These are phyloP conservation scores for Peronospora belbahrii DNA, from an alignment of 352 stramenopile species.

Conservation along the genomic window DNA sequence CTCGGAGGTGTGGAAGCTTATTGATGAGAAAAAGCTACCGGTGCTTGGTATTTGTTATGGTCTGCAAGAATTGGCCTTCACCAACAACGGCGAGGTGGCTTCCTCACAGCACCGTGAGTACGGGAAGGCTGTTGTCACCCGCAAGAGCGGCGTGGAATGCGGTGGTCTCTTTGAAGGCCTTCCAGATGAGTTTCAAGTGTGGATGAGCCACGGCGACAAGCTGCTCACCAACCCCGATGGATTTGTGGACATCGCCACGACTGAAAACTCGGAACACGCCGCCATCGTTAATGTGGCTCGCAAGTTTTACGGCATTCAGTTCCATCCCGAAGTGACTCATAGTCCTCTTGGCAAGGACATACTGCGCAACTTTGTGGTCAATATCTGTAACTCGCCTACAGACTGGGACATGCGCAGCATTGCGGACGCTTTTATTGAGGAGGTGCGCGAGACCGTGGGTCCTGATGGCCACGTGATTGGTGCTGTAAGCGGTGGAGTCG, in stretches of 20 bases:
- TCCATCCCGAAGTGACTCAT: slow-evolving; percentile 96
- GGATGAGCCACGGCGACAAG: slow-evolving; percentile 99
- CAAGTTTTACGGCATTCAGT: slow-evolving; percentile 97
- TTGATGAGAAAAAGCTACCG: slow-evolving; percentile 92
- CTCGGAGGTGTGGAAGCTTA: slow-evolving; percentile 93
- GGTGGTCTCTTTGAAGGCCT: slow-evolving; percentile 86
- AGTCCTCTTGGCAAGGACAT: slow-evolving; percentile 92
- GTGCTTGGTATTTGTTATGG: slow-evolving; percentile 98
- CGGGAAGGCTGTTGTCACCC: slow-evolving; percentile 92
- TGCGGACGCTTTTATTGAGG: slow-evolving; percentile 81
- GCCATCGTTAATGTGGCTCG: slow-evolving; percentile 92
- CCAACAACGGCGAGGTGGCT: slow-evolving; percentile 92
- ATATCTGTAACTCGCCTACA: slow-evolving; percentile 90
- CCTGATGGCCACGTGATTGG: slow-evolving; percentile 95
- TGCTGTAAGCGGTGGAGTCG: slow-evolving; percentile 96
- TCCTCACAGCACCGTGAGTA: slow-evolving; percentile 94
- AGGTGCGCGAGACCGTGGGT: slow-evolving; percentile 89
- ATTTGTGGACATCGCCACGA: slow-evolving; percentile 85
- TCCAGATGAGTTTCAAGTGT: slow-evolving; percentile 94
- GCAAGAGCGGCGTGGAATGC: slow-evolving; percentile 44
- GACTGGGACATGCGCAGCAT: slow-evolving; percentile 99
- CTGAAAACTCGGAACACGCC: slow-evolving; percentile 88
- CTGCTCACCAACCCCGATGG: slow-evolving; percentile 90
- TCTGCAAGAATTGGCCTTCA: slow-evolving; percentile 92
- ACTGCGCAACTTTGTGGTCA: slow-evolving; percentile 96